Conservation (phyloP, 176 grass and related monocot genomes). For the Phyllostachys edulis region DNA sequence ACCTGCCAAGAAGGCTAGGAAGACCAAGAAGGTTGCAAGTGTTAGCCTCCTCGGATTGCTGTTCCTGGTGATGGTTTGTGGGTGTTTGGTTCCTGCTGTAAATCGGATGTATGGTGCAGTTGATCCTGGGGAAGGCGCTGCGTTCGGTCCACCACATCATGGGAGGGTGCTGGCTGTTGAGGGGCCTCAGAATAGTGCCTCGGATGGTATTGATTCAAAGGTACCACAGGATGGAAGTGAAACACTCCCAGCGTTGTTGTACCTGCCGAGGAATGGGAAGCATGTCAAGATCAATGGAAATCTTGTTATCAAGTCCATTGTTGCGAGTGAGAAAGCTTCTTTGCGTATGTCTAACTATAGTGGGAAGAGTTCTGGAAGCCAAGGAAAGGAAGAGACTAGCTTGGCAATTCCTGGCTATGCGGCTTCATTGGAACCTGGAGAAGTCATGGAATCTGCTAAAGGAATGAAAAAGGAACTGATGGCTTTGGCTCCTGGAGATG, state of each 20-base stretch:
- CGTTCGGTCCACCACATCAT: constrained; percentile 30
- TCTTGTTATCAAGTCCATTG: constrained; percentile 60
- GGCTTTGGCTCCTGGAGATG: constrained; percentile 44
- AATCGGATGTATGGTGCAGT: constrained; percentile 30
- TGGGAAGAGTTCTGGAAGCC: constrained; percentile 17
- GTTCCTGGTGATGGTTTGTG: constrained; percentile 37
- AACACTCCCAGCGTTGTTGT: constrained; percentile 48
- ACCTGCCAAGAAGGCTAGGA: constrained; percentile 57
- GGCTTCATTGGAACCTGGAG: constrained; percentile 27
- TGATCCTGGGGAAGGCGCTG: not conserved
- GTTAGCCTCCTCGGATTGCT: constrained; percentile 55
- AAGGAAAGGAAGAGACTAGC: constrained; percentile 41
- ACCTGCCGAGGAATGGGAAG: constrained; percentile 64
- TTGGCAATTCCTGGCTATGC: constrained; percentile 52
- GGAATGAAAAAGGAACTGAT: constrained; percentile 40
- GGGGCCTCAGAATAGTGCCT: constrained; percentile 22
- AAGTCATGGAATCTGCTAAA: constrained; percentile 27
- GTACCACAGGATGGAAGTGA: constrained; percentile 32
- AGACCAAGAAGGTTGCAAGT: constrained; percentile 62
- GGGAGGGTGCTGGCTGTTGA: constrained; percentile 53
- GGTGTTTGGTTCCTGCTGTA: constrained; percentile 33
- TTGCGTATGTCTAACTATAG: constrained; percentile 13
- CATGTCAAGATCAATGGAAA: constrained; percentile 79
- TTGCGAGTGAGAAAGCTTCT: constrained; percentile 58
- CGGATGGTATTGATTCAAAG: constrained; percentile 19